Conservation (phyloP, 1,139 yeast genomes). For the Candida albicans region DNA sequence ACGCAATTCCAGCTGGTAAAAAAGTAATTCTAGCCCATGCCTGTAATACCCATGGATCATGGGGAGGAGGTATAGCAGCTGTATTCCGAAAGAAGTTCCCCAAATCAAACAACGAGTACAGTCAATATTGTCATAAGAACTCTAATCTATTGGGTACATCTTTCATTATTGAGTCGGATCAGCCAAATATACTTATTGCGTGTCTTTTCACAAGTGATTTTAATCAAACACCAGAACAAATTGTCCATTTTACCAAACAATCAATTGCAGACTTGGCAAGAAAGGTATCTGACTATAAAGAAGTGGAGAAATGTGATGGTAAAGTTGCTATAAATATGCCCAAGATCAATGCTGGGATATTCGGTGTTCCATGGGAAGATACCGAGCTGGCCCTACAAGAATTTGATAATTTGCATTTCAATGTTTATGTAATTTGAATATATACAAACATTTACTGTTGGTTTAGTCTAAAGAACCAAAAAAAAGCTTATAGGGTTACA, state of each 20-base stretch:
- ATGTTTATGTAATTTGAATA: constrained; percentile 37
- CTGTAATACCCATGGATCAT: constrained; percentile 73
- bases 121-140: constrained; percentile 43
- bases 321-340: constrained; percentile 57
- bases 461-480: too few species aligned
- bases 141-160: constrained; percentile 53
- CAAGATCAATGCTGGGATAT: constrained; percentile 75
- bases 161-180: constrained; percentile 40
- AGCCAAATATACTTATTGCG: constrained; percentile 34
- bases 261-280: constrained; percentile 50
- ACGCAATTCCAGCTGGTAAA: constrained; percentile 20
- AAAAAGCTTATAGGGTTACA: neutral
- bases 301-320: constrained; percentile 14
- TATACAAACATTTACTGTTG: too few species aligned
- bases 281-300: constrained; percentile 15
- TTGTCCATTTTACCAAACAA: constrained; percentile 46
- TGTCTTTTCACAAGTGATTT: constrained; percentile 69
- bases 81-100: constrained; percentile 53
- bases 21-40: constrained; percentile 59
- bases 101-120: constrained; percentile 47
- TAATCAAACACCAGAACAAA: constrained; percentile 31
- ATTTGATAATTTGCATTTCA: constrained; percentile 28
- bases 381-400: constrained; percentile 53
- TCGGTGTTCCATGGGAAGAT: constrained; percentile 73
- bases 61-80: constrained; percentile 86